Base-by-base conservation (phyloP, 1,139 yeast genomes). In the Protomyces arabidopsidicola region DNA sequence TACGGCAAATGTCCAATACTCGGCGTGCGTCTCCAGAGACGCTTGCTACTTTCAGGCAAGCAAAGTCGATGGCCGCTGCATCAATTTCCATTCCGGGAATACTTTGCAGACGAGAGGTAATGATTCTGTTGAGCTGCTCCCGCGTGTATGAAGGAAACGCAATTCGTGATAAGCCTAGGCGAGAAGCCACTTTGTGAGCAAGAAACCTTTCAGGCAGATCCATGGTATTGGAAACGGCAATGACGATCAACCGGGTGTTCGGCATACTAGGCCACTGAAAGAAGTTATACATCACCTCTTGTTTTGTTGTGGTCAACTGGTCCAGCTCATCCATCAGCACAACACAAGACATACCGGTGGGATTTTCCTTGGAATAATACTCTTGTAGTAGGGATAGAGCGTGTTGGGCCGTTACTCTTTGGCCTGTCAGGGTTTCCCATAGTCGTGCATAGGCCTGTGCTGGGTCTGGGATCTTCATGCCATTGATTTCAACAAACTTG, bases 21-120 rank as follows among this genome's bases (percentile, higher is more conserved):
- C 98, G 79, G 70, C 99, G 80, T 1, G 98, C 98, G 77, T 93
- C 99, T 65, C 99, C 98, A 74, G 95, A 88, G 3, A 93, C 97
- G 76, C 95, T 86, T 6, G 98, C 97, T 53, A 93, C 95, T 74
- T 90, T 90, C 74, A 97, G 82, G 0, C 97, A 84, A 0, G 97
- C 97, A 78, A 88, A 90, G 66, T 87, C 93, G 66, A 91, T 83
- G 0, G 98, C 97, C 72, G 88, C 96, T 27, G 80, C 77, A 45
- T 84, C 83, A 61, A 91, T 72, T 5, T 73, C 67, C n/a, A 69
- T 65, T 22, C 68, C 69, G 12, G 73, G 78, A 39, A 87, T 74
- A 68, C 81, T 78, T 50, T 83, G 84, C 57, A 93, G 78, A 66
- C 97, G 78, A 66, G 86, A 84, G 64, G 81, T 80, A 55, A 93